These are phyloP conservation scores for Aspergillus chevalieri DNA, from an alignment of 2,329 filamentous ascomycete genomes.

Conservation along the genomic window DNA sequence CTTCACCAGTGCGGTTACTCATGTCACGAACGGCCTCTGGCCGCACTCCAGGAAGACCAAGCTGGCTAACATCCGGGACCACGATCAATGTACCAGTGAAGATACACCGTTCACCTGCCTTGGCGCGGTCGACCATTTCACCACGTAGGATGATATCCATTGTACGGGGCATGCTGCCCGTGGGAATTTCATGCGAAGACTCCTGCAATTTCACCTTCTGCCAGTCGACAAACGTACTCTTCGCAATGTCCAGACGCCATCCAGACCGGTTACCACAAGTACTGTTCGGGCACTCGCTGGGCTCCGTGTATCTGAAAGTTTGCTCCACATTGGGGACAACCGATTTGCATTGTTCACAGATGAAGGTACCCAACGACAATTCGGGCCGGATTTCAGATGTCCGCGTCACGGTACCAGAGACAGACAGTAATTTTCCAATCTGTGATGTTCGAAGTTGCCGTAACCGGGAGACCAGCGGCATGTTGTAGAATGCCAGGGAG, in stretches of 20 bases:
- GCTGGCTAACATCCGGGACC: constrained; percentile 91
- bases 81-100: constrained; percentile 96
- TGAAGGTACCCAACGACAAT: constrained; percentile 84
- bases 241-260: constrained; percentile 95
- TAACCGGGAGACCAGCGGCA: constrained; percentile 79
- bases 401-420: constrained; percentile 92
- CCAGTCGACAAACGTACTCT: constrained; percentile 98
- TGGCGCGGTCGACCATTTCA: constrained; percentile 94
- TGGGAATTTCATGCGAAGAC: constrained; percentile 96
- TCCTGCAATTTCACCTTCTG: constrained; percentile 98
- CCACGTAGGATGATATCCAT: constrained; percentile 95
- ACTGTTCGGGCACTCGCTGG: constrained; percentile 85
- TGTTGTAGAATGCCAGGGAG: constrained; percentile 84
- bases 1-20: constrained; percentile 69
- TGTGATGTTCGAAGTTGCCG: constrained; percentile 80
- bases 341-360: constrained; percentile 79
- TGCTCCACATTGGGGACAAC: constrained; percentile 90
- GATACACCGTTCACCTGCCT: constrained; percentile 96
- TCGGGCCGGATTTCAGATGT: constrained; percentile 96
- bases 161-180: constrained; percentile 95
- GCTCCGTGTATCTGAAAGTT: constrained; percentile 95
- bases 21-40: constrained; percentile 82
- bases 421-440: constrained; percentile 87
- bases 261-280: constrained; percentile 81
- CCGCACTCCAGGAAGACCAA: constrained; percentile 78